Evolutionary conservation across 2,329 filamentous ascomycete species (phyloP), one percentile per base, ranked within the genome.

Genomic region (Aspergillus calidoustus): DNA sequence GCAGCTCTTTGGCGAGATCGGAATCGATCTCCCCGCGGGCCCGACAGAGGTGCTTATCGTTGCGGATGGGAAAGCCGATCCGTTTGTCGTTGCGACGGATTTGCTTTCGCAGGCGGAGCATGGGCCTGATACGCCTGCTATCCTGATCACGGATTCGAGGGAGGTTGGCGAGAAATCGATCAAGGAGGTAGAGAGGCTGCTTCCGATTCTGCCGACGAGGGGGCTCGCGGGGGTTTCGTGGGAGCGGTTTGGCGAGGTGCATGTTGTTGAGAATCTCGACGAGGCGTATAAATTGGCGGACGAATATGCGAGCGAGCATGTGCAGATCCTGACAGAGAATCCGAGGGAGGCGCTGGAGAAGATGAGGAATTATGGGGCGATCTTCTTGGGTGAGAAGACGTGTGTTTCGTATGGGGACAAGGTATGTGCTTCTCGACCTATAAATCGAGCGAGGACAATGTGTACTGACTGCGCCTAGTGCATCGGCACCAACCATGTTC

Each of bases 391-490:
- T 0, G 79, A 82, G 59, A 81, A 78, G 65, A 85, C 83, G 0
- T 85, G 82, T 64, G 83, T 85, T 1, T 81, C 79, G 0, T 84
- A 84, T 57, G 83, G 83, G 15, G 83, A 85, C 64, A 85, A 85
- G 77, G 80, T 79, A 64, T 52, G 69, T 49, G 17, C 17, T n/a
- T 58, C 30, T 28, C 30, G 6, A 13, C 11, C 44, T 6, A 22
- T 47, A 28, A 19, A 19, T 19, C 19, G 25, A 28, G 25, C 4
- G 25, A 28, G 25, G 25, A 28, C n/a, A 2, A 7, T 13, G 15
- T 17, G 13, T 23, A 7, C 8, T 23, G 31, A 41, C 34, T 41
- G 11, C 11, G 4, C 47, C 9, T 50, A 83, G 80, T 81, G 80
- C 41, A 85, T 85, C 61, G 83, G 83, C 1, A 85, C 83, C 2